Percentiles rank a stretch among this genome's conserved stretches.
phyloP scores from a whole-genome alignment of 2,329 filamentous ascomycete genomes.

The Curvularia verruculosa region DNA sequence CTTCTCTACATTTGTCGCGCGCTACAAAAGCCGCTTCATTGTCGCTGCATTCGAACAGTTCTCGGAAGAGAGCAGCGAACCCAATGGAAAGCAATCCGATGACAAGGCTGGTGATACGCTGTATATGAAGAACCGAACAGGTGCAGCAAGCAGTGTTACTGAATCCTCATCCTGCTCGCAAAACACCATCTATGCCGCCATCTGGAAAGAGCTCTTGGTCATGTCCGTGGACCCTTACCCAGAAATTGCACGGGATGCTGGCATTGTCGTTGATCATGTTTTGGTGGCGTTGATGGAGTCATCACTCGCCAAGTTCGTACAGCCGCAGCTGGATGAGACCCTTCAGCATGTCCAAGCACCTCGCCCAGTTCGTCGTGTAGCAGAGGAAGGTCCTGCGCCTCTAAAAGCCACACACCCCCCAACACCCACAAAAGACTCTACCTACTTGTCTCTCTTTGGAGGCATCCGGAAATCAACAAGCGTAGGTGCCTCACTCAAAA shows the following conservation, averaged over 20 bases:
- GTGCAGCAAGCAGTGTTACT: slow-evolving; percentile 13
- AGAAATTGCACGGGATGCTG: slow-evolving; percentile 85
- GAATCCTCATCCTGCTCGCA: slow-evolving; percentile 60
- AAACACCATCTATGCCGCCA: slow-evolving; percentile 89
- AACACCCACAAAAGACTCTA: slow-evolving; percentile 60
- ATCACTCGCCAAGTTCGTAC: slow-evolving; percentile 71
- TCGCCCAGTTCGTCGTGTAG: slow-evolving; percentile 51
- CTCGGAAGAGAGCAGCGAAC: slow-evolving; percentile 69
- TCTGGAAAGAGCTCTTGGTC: slow-evolving; percentile 92
- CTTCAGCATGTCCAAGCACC: slow-evolving; percentile 50
- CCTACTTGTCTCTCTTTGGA: slow-evolving; percentile 62
- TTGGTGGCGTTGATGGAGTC: slow-evolving; percentile 80
- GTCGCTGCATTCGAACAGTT: slow-evolving; percentile 92
- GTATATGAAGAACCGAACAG: slow-evolving; percentile 38
- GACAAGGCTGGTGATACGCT: slow-evolving; percentile 34
- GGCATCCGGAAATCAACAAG: slow-evolving; percentile 68
- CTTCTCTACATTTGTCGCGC: slow-evolving; percentile 86
- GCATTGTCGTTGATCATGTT: slow-evolving; percentile 83
- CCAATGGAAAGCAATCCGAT: slow-evolving; percentile 24
- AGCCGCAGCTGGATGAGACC: slow-evolving; percentile 76
- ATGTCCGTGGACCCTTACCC: slow-evolving; percentile 93
- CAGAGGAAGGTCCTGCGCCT: slow-evolving; percentile 46
- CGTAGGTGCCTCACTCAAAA: slow-evolving; percentile 68
- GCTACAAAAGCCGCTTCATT: slow-evolving; percentile 90
- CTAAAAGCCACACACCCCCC: slow-evolving; percentile 55